phyloP scores from a whole-genome alignment of 2,329 filamentous ascomycete species.

The Xylariaceae sp. region DNA sequence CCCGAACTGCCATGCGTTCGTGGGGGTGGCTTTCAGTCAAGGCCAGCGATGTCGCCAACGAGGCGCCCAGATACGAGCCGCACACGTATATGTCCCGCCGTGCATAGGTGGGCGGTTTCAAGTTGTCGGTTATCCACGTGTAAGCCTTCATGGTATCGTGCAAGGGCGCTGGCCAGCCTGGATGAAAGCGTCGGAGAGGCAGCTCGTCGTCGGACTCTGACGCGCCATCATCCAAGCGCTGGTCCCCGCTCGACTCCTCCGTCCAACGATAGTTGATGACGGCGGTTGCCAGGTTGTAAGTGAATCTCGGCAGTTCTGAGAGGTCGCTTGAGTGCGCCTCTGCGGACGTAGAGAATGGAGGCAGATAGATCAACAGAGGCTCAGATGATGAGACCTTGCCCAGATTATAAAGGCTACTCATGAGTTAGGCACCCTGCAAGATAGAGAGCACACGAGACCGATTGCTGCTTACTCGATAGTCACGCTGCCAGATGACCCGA shows the following conservation, averaged over 20 bases:
- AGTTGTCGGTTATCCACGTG: conserved; percentile 43
- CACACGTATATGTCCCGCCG: conserved; percentile 45
- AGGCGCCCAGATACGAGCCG: conserved; percentile 53
- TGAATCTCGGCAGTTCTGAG: conserved; percentile 36
- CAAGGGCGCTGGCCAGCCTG: conserved; percentile 51
- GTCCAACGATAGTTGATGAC: conserved; percentile 58
- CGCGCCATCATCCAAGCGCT: conserved; percentile 1
- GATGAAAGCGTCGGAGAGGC: conserved; percentile 17
- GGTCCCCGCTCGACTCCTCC: conserved; percentile 18
- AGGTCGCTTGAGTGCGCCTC: conserved; percentile 13
- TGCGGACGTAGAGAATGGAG: background rate
- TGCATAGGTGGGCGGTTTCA: conserved; percentile 33
- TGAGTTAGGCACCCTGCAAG: conserved; percentile 15
- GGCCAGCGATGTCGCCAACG: conserved; percentile 51
- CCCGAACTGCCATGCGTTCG: conserved; percentile 43
- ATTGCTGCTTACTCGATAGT: conserved; percentile 43
- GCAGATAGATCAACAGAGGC: conserved; percentile 43
- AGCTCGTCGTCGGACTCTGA: background rate
- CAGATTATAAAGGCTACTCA: conserved; percentile 45
- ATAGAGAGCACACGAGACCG: background rate
- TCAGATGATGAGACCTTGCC: conserved; percentile 31
- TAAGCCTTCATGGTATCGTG: conserved; percentile 53
- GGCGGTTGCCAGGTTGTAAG: conserved; percentile 41
- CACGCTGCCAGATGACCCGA: conserved; percentile 45
- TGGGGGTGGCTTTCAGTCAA: conserved; percentile 48